Evolutionary conservation across 176 grass and related monocot species (phyloP), one percentile per base, ranked within the genome.

Genomic region (Puccinellia tenuiflora): DNA sequence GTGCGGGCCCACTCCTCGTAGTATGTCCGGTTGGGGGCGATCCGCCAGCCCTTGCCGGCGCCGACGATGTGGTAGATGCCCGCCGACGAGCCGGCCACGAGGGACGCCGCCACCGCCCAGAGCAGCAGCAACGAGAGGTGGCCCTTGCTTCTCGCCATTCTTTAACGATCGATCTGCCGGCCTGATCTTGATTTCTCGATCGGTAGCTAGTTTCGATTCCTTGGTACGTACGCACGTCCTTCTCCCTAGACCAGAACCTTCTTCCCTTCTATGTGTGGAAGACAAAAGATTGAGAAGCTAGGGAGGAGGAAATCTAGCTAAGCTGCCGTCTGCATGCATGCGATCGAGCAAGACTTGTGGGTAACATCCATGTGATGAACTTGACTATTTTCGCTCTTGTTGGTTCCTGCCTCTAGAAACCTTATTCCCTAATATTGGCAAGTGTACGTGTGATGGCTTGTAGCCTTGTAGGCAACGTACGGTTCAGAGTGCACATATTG

Each of bases 1-100:
- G 17, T 69, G 45, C 74, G 9, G 0, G 88, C 90, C 92, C 92
- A 98, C 2, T 98, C 90, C 35, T 76, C 82, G 69, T 95, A 98
- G 84, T 94, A 98, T 4, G 95, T 98, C 29, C 30, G 39, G 71
- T 92, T 95, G 2, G 81, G 88, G 14, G 95, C 92, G 68, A 87
- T 84, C 72, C 48, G 83, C 95, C 95, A 98, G 35, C 95, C 95
- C 45, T 91, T 91, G 82, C 84, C 82, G 72, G 90, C 95, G 57
- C 95, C 95, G 33, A 98, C 90, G 40, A 98, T 98, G 88, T 95
- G 95, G 56, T 89, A 90, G 9, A 86, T 55, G 28, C 91, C 88
- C 62, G 90, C 95, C 4, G 40, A 76, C 24, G 94, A 88, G 22
- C 79, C 81, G 56, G 45, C 34, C 28, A 88, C 50, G 73, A 97